A percentile compares a stretch with the other conserved stretches of the same genome.
These are phyloP conservation scores for Phytophthora constricta DNA, from an alignment of 352 stramenopile genomes.

Conservation along the genomic window DNA sequence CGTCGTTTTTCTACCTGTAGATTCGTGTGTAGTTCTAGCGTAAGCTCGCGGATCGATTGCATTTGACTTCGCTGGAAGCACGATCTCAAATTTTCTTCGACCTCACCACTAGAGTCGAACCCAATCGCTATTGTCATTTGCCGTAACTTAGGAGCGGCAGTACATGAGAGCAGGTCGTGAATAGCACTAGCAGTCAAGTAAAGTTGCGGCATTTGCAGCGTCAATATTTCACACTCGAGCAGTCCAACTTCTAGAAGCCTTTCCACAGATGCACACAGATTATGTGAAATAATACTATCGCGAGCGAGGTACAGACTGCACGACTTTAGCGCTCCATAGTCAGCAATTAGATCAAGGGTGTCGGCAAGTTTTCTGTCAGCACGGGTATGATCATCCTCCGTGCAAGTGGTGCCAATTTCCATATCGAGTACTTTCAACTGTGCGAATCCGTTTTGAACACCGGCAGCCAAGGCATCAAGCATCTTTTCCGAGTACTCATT, in stretches of 20 bases:
- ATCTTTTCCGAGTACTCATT: constrained; percentile 27
- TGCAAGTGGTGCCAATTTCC: constrained; percentile 11
- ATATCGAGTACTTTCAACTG: constrained; percentile 66
- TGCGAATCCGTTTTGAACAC: constrained; percentile 55
- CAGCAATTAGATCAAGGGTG: constrained; percentile 25
- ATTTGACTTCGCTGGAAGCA: constrained; percentile 27
- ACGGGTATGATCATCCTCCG: constrained; percentile 6
- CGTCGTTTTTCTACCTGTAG: constrained; percentile 9
- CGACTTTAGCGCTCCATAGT: constrained; percentile 33
- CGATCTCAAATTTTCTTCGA: constrained; percentile 1
- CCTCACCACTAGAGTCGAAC: not conserved
- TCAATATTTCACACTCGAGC: constrained; percentile 48
- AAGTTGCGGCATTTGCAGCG: constrained; percentile 42
- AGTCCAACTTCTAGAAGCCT: constrained; percentile 55
- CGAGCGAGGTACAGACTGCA: constrained; percentile 21
- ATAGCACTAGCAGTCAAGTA: constrained; percentile 11
- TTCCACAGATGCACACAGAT: constrained; percentile 28
- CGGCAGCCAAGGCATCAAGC: constrained; percentile 51
- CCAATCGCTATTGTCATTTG: constrained; percentile 34
- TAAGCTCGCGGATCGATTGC: constrained; percentile 27
- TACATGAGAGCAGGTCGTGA: constrained; percentile 25
- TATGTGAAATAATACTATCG: constrained; percentile 11
- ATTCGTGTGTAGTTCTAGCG: constrained; percentile 29
- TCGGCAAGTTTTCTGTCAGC: constrained; percentile 25
- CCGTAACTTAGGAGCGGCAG: constrained; percentile 25